Percentiles rank a stretch among this genome's conserved stretches.
Conservation (phyloP, 331 rosid species). For the Pyrus hybrid region DNA sequence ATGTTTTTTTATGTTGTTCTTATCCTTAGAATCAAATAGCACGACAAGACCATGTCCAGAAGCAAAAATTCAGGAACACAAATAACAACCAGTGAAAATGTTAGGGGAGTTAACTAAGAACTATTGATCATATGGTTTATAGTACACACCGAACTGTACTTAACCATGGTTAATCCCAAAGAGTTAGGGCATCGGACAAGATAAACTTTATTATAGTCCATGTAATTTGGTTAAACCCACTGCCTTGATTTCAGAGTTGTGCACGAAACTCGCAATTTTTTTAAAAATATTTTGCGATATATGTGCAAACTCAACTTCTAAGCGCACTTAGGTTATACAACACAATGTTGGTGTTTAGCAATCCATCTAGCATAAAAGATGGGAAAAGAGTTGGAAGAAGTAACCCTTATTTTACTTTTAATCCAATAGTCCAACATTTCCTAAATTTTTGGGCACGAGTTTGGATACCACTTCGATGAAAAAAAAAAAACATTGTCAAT, state of each 20-base stretch:
- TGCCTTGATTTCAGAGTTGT: constrained; percentile 40
- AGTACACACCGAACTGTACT: background rate
- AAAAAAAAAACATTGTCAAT: background rate
- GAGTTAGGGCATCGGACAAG: constrained; percentile 19
- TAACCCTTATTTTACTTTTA: background rate
- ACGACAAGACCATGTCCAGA: background rate
- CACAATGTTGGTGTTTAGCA: background rate
- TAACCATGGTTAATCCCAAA: constrained; percentile 10
- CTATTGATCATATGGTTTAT: background rate
- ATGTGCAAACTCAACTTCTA: background rate
- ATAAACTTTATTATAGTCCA: constrained; percentile 23
- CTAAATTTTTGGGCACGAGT: background rate
- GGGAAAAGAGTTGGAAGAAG: background rate
- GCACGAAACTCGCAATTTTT: background rate
- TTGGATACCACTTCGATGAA: background rate
- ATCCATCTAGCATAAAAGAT: background rate
- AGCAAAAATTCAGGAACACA: constrained; percentile 10
- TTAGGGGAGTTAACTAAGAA: constrained; percentile 3
- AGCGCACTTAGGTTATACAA: background rate
- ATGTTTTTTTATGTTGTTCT: background rate
- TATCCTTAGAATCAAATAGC: background rate
- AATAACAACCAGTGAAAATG: background rate
- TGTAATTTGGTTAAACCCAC: background rate
- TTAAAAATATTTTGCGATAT: background rate
- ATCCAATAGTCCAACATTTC: background rate